Conservation (phyloP, 306 rosid species). For the Canavalia gladiata region DNA sequence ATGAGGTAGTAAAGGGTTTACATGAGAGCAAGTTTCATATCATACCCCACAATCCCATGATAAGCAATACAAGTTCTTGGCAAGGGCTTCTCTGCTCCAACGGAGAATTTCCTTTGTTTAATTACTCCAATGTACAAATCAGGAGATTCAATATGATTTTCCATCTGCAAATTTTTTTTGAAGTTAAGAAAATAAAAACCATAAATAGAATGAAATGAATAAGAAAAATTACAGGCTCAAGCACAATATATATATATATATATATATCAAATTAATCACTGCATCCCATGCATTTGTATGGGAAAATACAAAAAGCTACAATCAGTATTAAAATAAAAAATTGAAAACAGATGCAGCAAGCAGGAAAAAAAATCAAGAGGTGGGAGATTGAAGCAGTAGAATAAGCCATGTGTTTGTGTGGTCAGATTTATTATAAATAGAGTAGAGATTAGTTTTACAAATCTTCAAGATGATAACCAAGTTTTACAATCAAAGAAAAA, state of each 20-base stretch:
- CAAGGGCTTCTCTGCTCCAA: constrained; percentile 66
- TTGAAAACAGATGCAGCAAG: no score
- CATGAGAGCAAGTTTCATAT: constrained; percentile 37
- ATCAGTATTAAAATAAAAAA: no score
- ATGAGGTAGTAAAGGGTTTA: constrained; percentile 37
- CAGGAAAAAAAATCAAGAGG: no score
- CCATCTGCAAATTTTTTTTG: constrained; percentile 62
- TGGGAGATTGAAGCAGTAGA: no score
- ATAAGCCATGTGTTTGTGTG: no score
- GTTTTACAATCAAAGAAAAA: constrained; percentile 31
- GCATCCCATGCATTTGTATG: no score
- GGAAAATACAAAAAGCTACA: no score
- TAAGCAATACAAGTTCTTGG: constrained; percentile 60
- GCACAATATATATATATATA: constrained; percentile 18
- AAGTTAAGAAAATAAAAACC: constrained; percentile 23
- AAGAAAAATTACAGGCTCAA: constrained; percentile 20
- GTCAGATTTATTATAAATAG: no score
- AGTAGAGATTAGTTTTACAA: constrained; percentile 1
- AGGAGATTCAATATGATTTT: constrained; percentile 60
- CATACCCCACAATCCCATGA: constrained; percentile 79
- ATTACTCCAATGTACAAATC: constrained; percentile 79
- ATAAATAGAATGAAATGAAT: constrained; percentile 10
- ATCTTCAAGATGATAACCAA: constrained; percentile 18
- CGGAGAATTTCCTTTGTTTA: constrained; percentile 63
- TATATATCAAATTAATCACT: no score